phyloP scores from a whole-genome alignment of 306 rosid genomes.

The Crataegus laevigata region DNA sequence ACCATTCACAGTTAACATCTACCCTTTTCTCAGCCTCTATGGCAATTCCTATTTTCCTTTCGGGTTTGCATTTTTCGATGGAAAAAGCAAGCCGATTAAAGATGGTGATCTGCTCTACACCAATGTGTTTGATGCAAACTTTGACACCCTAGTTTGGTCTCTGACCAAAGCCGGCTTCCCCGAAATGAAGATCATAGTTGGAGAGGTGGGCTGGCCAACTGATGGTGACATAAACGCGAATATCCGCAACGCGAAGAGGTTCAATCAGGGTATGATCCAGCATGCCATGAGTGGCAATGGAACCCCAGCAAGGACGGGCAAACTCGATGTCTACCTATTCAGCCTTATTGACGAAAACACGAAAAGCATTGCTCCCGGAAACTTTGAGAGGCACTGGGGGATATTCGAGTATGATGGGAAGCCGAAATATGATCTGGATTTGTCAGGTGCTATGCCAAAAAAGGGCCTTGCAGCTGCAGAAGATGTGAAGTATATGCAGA shows the following conservation, averaged over 20 bases:
- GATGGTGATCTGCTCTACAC: slow-evolving; percentile 62
- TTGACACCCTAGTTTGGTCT: slow-evolving; percentile 68
- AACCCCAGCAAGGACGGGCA: slow-evolving; percentile 57
- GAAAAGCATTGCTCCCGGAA: slow-evolving; percentile 67
- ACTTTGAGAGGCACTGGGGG: slow-evolving; percentile 95
- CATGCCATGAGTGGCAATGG: slow-evolving; percentile 61
- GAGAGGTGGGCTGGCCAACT: slow-evolving; percentile 94
- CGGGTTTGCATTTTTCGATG: slow-evolving; percentile 85
- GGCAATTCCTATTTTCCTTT: slow-evolving; percentile 66
- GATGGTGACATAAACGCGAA: slow-evolving; percentile 70
- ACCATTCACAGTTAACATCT: slow-evolving; percentile 78
- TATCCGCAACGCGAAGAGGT: slow-evolving; percentile 48
- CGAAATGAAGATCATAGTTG: slow-evolving; percentile 50
- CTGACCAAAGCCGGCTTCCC: slow-evolving; percentile 62
- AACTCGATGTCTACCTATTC: slow-evolving; percentile 51
- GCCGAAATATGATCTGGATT: slow-evolving; percentile 75
- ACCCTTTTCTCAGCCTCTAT: slow-evolving; percentile 79
- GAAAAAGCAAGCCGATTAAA: slow-evolving; percentile 41
- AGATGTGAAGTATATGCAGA: slow-evolving; percentile 54
- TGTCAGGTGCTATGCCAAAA: slow-evolving; percentile 27
- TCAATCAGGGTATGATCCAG: slow-evolving; percentile 60
- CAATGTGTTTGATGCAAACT: slow-evolving; percentile 80
- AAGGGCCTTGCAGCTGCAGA: slow-evolving; percentile 54
- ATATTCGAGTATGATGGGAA: slow-evolving; percentile 83
- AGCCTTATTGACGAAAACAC: slow-evolving; percentile 70